These are phyloP conservation scores for Oryza coarctata DNA, from an alignment of 176 grass and related monocot genomes.

Conservation along the genomic window DNA sequence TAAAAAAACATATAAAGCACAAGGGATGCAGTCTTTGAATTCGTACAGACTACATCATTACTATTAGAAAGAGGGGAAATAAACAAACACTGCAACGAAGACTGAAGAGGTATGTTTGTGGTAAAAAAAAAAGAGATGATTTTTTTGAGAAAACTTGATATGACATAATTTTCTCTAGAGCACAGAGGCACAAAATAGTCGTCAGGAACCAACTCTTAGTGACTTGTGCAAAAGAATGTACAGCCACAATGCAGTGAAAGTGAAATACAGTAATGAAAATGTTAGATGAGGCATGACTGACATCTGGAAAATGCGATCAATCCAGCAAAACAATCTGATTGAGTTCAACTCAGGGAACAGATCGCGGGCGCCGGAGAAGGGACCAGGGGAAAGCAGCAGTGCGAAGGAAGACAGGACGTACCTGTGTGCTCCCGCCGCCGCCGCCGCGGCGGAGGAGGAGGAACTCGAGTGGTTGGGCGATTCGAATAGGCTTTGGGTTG, in stretches of 20 bases:
- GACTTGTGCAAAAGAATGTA: background rate
- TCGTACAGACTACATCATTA: background rate
- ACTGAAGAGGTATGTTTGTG: background rate
- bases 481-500: no score
- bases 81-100: background rate
- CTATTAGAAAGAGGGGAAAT: no score
- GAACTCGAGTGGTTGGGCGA: no score
- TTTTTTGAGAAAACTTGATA: background rate
- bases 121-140: background rate
- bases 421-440: no score
- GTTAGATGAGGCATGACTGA: no score
- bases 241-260: background rate
- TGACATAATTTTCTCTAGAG: background rate
- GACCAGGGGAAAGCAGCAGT: no score
- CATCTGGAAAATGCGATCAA: conserved; percentile 45
- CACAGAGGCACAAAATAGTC: background rate
- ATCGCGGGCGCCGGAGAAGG: no score
- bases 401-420: no score
- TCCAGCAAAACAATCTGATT: conserved; percentile 27
- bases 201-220: background rate
- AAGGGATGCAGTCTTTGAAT: background rate
- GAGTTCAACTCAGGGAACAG: background rate
- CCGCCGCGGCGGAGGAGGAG: no score
- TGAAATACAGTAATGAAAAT: background rate
- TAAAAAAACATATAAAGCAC: background rate